A percentile compares a stretch with the other conserved stretches of the same genome.
These are phyloP conservation scores for Paraphaeosphaeria minitans DNA, from an alignment of 2,329 filamentous ascomycete genomes.

Conservation along the genomic window DNA sequence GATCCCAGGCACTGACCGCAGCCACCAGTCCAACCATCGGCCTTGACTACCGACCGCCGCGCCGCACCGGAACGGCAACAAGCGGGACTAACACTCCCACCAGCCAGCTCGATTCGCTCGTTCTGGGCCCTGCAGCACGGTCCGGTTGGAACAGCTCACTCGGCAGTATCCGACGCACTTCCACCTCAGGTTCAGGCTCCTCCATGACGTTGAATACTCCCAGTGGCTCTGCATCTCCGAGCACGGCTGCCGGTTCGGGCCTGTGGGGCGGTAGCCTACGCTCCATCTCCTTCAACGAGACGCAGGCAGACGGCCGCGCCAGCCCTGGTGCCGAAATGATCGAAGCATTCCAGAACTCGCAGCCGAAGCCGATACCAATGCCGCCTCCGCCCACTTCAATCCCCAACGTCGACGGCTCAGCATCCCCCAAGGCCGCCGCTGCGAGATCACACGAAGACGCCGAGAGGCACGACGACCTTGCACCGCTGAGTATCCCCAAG, in stretches of 20 bases:
- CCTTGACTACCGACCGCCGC: slow-evolving; percentile 28
- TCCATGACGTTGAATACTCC: slow-evolving; percentile 24
- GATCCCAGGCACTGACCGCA: slow-evolving; percentile 38
- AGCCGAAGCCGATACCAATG: slow-evolving; percentile 28
- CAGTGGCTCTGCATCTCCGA: slow-evolving; percentile 28
- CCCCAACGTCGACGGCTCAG: slow-evolving; percentile 12
- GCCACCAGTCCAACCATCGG: slow-evolving; percentile 33
- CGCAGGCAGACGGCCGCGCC: slow-evolving; percentile 16
- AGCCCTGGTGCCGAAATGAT: slow-evolving; percentile 42
- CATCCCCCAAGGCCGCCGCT: slow-evolving; percentile 15
- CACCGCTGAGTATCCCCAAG: slow-evolving; percentile 29
- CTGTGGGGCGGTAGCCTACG: slow-evolving; percentile 47
- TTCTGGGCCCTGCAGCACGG: slow-evolving; percentile 35
- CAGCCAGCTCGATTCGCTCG: slow-evolving; percentile 38
- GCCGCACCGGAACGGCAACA: slow-evolving; percentile 21
- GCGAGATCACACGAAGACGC: slow-evolving; percentile 34
- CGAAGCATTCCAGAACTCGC: slow-evolving; percentile 37
- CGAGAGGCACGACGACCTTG: slow-evolving; percentile 38
- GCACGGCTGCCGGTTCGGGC: slow-evolving; percentile 27
- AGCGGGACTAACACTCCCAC: slow-evolving; percentile 29
- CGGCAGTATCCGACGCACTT: slow-evolving; percentile 48
- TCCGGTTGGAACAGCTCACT: slow-evolving; percentile 44
- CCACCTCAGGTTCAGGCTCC: slow-evolving; percentile 38
- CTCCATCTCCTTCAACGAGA: slow-evolving; percentile 19
- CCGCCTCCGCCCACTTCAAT: neutral